Evolutionary conservation across 495 filamentous ascomycete species (phyloP), one percentile per base, ranked within the genome.

Genomic region (Penicillium pancosmium): DNA sequence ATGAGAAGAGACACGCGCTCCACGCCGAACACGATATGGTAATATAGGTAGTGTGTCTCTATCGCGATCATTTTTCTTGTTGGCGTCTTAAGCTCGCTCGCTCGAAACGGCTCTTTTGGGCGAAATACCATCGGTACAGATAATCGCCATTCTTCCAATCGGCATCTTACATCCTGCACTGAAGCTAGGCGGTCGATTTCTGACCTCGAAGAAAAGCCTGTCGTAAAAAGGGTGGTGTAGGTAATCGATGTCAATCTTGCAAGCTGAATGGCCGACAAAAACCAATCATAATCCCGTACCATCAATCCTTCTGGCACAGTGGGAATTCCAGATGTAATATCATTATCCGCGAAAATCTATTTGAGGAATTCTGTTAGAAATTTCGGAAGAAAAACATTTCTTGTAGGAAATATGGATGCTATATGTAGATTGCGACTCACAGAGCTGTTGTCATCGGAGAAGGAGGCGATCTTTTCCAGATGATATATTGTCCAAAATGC

Each of bases 401-500:
- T 7, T 8, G 4, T 31, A 4, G 27, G 27, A 31, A 31, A 31
- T 31, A 31, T n/a, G n/a, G n/a, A n/a, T 31, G 27, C 8, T 9
- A 31, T 31, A 31, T 31, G 27, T 15, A 59, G 23, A 31, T 23
- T 13, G 8, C 5, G n/a, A 53, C 72, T 43, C 60, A 76, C 72
- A 5, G 73, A 76, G 34, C 61, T 68, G 23, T 59, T 65, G 4
- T 69, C 65, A 34, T 62, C 63, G 40, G 57, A 62, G 46, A 72
- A 76, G 43, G 53, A 69, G 19, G 57, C 34, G 56, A 65, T 60
- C 58, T 73, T 74, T 59, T 75, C 74, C 47, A 75, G 43, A 6
- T 58, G 57, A 44, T 77, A 77, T 11, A 75, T 63, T 18, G 72
- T 66, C 74, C 74, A 77, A 50, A 77, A 74, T 13, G 63, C 66